phyloP scores from a whole-genome alignment of 2,329 filamentous ascomycete genomes.

The Aspergillus unguis region DNA sequence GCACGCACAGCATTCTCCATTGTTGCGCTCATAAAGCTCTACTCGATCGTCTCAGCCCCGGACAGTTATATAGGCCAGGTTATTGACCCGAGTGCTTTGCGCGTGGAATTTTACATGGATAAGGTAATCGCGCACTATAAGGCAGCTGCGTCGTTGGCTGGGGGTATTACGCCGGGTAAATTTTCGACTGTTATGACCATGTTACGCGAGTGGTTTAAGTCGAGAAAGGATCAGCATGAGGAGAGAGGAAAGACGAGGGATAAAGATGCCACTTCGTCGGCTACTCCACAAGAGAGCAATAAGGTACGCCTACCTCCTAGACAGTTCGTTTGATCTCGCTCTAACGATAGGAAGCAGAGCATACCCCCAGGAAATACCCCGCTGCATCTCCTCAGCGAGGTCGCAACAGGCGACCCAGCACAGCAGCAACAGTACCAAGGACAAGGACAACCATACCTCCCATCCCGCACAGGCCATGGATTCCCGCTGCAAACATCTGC shows the following conservation, averaged over 20 bases:
- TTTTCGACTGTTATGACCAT: conserved; percentile 69
- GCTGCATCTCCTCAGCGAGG: conserved; percentile 40
- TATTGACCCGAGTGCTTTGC: conserved; percentile 65
- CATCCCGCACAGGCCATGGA: not conserved
- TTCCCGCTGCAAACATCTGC: conserved; percentile 8
- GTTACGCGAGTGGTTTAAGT: conserved; percentile 65
- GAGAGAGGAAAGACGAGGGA: not conserved
- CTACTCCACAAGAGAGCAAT: no score
- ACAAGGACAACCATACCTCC: conserved; percentile 6
- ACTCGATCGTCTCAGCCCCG: conserved; percentile 63
- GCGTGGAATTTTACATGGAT: conserved; percentile 64
- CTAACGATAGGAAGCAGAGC: not conserved
- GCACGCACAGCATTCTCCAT: conserved; percentile 69
- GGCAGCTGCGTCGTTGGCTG: conserved; percentile 60
- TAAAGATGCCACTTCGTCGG: no score
- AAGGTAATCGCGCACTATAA: conserved; percentile 67
- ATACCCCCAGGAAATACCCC: conserved; percentile 29
- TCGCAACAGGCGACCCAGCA: conserved; percentile 35
- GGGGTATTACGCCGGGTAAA: conserved; percentile 64
- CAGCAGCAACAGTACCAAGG: conserved; percentile 3
- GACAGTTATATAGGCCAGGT: conserved; percentile 66
- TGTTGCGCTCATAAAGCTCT: conserved; percentile 71
- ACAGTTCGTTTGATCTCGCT: no score
- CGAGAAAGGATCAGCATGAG: conserved; percentile 42
- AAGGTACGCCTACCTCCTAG: no score